These are phyloP conservation scores for Pythium oligandrum DNA, from an alignment of 352 stramenopile genomes.

Conservation along the genomic window DNA sequence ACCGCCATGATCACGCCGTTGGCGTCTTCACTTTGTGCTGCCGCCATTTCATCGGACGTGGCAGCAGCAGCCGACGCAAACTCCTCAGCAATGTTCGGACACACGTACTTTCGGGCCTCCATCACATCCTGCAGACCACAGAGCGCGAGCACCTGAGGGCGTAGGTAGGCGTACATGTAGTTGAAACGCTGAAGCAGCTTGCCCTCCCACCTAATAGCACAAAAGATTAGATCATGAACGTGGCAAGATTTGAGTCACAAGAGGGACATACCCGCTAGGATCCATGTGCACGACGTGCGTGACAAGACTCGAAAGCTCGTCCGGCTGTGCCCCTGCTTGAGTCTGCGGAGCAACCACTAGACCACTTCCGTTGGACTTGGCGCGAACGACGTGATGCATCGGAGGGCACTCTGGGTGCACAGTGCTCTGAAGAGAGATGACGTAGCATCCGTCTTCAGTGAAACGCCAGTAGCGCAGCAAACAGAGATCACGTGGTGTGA, in stretches of 20 bases:
- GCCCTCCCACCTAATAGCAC: constrained; percentile 53
- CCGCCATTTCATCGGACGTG: constrained; percentile 9
- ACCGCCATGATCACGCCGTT: constrained; percentile 16
- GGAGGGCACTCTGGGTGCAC: constrained; percentile 69
- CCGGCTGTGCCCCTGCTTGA: constrained; percentile 10
- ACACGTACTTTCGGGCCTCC: constrained; percentile 74
- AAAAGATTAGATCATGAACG: too few relatives aligned
- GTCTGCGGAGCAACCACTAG: constrained; percentile 56
- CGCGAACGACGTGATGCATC: constrained; percentile 52
- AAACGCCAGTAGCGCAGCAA: constrained; percentile 70
- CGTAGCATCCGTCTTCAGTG: constrained; percentile 64
- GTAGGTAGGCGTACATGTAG: too few relatives aligned
- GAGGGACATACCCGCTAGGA: constrained; percentile 30
- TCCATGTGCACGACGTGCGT: constrained; percentile 71
- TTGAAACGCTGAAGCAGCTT: constrained; percentile 56
- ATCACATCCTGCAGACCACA: constrained; percentile 62
- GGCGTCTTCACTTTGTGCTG: constrained; percentile 11
- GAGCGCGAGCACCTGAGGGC: constrained; percentile 55
- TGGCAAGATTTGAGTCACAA: too few relatives aligned
- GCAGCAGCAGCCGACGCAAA: constrained; percentile 30
- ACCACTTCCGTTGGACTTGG: constrained; percentile 53
- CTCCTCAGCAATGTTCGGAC: constrained; percentile 57
- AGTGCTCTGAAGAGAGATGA: constrained; percentile 74
- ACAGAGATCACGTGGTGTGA: constrained; percentile 60
- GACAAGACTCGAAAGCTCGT: constrained; percentile 62